Evolutionary conservation across 1,284 basidiomycete genomes (phyloP).

Genomic region (Fomitopsis betulina): DNA sequence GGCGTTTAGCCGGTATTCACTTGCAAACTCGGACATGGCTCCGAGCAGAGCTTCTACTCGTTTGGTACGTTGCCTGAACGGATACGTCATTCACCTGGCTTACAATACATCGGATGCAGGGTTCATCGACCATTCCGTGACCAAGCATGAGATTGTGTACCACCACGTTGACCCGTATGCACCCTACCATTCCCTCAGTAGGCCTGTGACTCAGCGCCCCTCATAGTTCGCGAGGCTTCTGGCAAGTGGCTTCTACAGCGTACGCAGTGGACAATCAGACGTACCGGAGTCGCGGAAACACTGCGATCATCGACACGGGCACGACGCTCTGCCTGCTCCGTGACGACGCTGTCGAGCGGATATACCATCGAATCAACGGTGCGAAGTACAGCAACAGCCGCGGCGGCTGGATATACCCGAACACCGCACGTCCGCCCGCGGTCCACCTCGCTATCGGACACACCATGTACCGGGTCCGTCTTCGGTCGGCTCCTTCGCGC

Average conservation of each 20-base stretch:
- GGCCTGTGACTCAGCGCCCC: neutral
- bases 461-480: conserved; percentile 22
- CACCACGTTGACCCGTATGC: conserved; percentile 26
- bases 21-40: conserved; percentile 27
- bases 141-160: conserved; percentile 24
- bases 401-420: conserved; percentile 34
- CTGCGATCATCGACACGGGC: conserved; percentile 37
- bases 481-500: neutral
- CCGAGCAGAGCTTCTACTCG: conserved; percentile 32
- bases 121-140: conserved; percentile 27
- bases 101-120: conserved; percentile 11
- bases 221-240: conserved; percentile 30
- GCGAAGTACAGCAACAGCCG: conserved; percentile 28
- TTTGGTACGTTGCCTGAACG: conserved; percentile 21
- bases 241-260: conserved; percentile 27
- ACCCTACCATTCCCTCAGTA: neutral
- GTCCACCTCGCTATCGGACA: conserved; percentile 32
- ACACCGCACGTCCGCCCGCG: conserved; percentile 27
- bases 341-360: conserved; percentile 26
- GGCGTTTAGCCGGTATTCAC: conserved; percentile 26
- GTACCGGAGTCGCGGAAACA: conserved; percentile 26
- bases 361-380: conserved; percentile 30
- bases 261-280: conserved; percentile 24
- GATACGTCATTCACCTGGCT: neutral
- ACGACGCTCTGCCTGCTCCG: conserved; percentile 32